Evolutionary conservation across 2,329 filamentous ascomycete species (phyloP), one percentile per base, ranked within the genome.

Genomic region (Emmonsia crescens): DNA sequence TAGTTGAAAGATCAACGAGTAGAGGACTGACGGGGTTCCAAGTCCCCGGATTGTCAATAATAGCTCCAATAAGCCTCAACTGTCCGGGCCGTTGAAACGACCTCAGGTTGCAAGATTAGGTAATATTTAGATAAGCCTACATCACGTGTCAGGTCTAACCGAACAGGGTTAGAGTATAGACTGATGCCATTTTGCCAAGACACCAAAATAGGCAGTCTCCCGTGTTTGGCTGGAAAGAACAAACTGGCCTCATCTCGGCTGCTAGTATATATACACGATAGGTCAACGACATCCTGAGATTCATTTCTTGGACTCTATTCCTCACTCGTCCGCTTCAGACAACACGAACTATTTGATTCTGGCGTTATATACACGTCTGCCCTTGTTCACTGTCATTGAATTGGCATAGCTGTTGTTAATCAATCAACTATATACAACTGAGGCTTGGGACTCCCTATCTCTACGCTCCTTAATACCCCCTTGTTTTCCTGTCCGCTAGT

Each of bases 191-290:
- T 31, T 12, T 31, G 49, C 49, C 49, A 38, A 57, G 36, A 40
- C 2, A n/a, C 27, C 29, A 2, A 16, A 55, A 24, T 9, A 3
- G 54, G 36, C 33, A 38, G 16, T 56, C 31, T 56, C 31, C 54
- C 36, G 40, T 33, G 5, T 33, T 54, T 14, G 14, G 2, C 55
- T 38, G 33, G 55, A 57, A 57, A 57, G 55, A 57, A 57, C 55
- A 57, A 57, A 57, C 55, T 57, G 55, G 55, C 55, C 55, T 57
- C 55, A 57, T 57, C 55, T 57, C 38, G n/a, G 24, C 5, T 31
- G 24, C 1, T 2, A 40, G 3, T 57, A 31, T 33, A 44, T 57
- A 57, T 33, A 31, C 24, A 6, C 16, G n/a, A 14, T 3, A 40
- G 14, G 10, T 21, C 24, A 12, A 6, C 38, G 14, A 21, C 29